Evolutionary conservation across 306 rosid genomes (phyloP).

Genomic region (Glycine tomentella): DNA sequence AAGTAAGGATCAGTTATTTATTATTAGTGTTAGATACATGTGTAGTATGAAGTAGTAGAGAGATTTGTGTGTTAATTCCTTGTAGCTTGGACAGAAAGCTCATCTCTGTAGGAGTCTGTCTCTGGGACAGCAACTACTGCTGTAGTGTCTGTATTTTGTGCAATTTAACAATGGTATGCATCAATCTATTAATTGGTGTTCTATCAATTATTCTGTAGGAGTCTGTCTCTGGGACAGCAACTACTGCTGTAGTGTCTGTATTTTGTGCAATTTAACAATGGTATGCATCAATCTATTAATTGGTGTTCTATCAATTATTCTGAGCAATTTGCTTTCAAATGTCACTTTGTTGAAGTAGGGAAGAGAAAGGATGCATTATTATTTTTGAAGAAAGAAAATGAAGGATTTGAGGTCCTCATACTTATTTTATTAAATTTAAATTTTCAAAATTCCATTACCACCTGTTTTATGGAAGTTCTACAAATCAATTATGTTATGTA

Average conservation of each 20-base stretch:
- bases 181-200: too few relatives aligned
- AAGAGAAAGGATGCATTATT: conserved; percentile 12
- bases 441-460: background rate
- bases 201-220: too few relatives aligned
- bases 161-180: too few relatives aligned
- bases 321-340: conserved; percentile 21
- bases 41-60: background rate
- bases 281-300: background rate
- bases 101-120: background rate
- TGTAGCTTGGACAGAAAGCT: background rate
- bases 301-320: conserved; percentile 2
- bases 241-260: background rate
- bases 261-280: background rate
- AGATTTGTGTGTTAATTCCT: background rate
- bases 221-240: background rate
- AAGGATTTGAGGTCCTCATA: conserved; percentile 19
- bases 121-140: background rate
- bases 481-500: background rate
- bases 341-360: conserved; percentile 7
- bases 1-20: background rate
- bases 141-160: background rate
- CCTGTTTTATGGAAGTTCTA: background rate
- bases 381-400: conserved; percentile 29
- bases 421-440: conserved; percentile 1
- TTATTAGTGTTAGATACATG: background rate